These are phyloP conservation scores for Cucumis melo DNA, from an alignment of 306 rosid genomes.

Conservation along the genomic window DNA sequence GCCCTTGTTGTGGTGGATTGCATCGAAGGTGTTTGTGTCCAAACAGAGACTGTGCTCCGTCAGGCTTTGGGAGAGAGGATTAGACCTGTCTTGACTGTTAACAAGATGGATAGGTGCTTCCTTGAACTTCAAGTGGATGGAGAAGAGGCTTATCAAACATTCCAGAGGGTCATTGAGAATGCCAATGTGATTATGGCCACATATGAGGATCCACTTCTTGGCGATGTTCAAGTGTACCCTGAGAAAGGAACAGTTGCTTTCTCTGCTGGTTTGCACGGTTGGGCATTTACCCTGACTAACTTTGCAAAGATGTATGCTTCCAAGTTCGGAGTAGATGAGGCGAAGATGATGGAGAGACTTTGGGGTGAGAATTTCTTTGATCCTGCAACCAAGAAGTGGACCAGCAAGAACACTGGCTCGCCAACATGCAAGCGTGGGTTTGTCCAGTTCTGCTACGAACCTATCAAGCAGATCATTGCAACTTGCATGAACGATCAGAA, in stretches of 20 bases:
- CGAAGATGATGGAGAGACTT: slow-evolving; percentile 49
- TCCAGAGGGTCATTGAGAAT: slow-evolving; percentile 78
- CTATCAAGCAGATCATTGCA: slow-evolving; percentile 68
- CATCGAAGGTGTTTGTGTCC: slow-evolving; percentile 86
- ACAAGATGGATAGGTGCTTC: slow-evolving; percentile 96
- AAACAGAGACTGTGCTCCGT: slow-evolving; percentile 79
- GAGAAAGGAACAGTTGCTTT: slow-evolving; percentile 95
- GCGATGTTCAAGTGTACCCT: slow-evolving; percentile 75
- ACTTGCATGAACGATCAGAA: slow-evolving; percentile 90
- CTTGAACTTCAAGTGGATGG: slow-evolving; percentile 96
- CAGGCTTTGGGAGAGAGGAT: slow-evolving; percentile 92
- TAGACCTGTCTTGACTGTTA: slow-evolving; percentile 72
- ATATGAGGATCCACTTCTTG: slow-evolving; percentile 79
- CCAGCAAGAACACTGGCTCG: slow-evolving; percentile 32
- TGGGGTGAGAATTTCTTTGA: slow-evolving; percentile 48
- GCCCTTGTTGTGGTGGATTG: slow-evolving; percentile 91
- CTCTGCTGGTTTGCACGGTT: slow-evolving; percentile 94
- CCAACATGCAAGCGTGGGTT: slow-evolving; percentile 43
- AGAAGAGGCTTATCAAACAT: slow-evolving; percentile 82
- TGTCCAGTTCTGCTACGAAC: slow-evolving; percentile 88
- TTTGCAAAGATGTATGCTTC: slow-evolving; percentile 93
- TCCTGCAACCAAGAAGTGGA: slow-evolving; percentile 54
- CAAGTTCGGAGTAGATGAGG: slow-evolving; percentile 78
- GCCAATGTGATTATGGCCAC: slow-evolving; percentile 97
- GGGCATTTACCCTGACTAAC: slow-evolving; percentile 86